phyloP scores from a whole-genome alignment of 208 protist genomes.

The Wallacemonas sp. region DNA sequence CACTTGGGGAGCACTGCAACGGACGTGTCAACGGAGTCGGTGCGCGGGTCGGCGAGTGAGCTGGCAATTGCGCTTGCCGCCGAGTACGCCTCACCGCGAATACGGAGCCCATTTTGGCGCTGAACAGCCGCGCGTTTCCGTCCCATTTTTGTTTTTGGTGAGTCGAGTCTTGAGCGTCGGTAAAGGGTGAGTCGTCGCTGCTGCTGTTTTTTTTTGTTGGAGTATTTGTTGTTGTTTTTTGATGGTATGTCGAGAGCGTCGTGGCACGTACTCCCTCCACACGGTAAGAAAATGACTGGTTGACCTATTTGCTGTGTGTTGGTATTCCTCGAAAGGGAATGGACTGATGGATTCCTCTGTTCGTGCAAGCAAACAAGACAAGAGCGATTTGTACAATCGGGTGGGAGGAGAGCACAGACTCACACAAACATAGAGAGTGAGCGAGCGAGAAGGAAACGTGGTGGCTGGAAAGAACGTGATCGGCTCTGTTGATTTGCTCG shows the following conservation, averaged over 20 bases:
- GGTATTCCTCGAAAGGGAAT: too few relatives aligned
- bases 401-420: too few relatives aligned
- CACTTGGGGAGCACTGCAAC: conserved; percentile 3
- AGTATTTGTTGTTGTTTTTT: neutral
- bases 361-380: too few relatives aligned
- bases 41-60: neutral
- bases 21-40: neutral
- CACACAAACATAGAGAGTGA: too few relatives aligned
- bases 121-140: conserved; percentile 7
- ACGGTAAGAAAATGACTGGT: too few relatives aligned
- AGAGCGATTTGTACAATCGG: too few relatives aligned
- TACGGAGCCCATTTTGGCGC: conserved; percentile 6
- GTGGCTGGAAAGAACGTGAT: too few relatives aligned
- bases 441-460: too few relatives aligned
- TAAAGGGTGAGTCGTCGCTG: neutral
- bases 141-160: neutral
- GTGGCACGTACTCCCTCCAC: too few relatives aligned
- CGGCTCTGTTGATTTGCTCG: too few relatives aligned
- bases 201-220: neutral
- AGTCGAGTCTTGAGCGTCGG: too few relatives aligned
- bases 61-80: neutral
- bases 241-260: neutral
- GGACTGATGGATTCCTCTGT: too few relatives aligned
- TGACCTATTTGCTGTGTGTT: neutral
- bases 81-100: conserved; percentile 6